Percentiles rank a stretch among this genome's conserved stretches.
Conservation (phyloP, 1,284 basidiomycete genomes). For the Ganoderma boninense region DNA sequence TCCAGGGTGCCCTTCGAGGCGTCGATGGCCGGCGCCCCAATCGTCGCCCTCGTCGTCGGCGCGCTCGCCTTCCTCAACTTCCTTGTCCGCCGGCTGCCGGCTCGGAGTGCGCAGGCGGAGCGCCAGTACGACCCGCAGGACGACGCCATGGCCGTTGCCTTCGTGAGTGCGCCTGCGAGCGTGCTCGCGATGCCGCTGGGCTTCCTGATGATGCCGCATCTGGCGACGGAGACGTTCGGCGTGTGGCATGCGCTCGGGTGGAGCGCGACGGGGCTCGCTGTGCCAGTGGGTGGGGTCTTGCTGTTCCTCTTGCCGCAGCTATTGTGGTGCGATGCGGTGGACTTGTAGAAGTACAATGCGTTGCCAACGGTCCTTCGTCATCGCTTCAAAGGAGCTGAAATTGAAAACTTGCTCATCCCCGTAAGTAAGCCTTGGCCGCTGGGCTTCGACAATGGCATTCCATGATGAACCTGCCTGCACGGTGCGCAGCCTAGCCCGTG, state of each 20-base stretch:
- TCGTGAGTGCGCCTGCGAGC: neutral
- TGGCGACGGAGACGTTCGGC: neutral
- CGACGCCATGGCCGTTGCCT: neutral
- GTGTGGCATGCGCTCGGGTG: neutral
- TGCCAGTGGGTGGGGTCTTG: neutral
- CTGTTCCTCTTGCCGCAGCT: neutral
- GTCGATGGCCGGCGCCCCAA: neutral
- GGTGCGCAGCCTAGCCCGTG: neutral
- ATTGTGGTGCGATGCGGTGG: neutral
- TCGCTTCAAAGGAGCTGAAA: no score
- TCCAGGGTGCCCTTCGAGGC: neutral
- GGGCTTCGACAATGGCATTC: no score
- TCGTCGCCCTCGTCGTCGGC: neutral
- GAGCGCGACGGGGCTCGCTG: neutral
- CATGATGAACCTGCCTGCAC: neutral
- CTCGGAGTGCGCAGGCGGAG: neutral
- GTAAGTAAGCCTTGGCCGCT: no score
- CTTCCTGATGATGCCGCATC: neutral
- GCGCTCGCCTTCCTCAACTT: neutral
- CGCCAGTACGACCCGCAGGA: neutral
- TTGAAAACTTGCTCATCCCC: no score
- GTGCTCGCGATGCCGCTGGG: constrained; percentile 4
- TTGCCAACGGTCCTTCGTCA: no score
- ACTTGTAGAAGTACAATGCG: neutral
- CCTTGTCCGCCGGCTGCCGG: neutral